These are phyloP conservation scores for Breynia disticha DNA, from an alignment of 441 rosid species.

Conservation along the genomic window DNA sequence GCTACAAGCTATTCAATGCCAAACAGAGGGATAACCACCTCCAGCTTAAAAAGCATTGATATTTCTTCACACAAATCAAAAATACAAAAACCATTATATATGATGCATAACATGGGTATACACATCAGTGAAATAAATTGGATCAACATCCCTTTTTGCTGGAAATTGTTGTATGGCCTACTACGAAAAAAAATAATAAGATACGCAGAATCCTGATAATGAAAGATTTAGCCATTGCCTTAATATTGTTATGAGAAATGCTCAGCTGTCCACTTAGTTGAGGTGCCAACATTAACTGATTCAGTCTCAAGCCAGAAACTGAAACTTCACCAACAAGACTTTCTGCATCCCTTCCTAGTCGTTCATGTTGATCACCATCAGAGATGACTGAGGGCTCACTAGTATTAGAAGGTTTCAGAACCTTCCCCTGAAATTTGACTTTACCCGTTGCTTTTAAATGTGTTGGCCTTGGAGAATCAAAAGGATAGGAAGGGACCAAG, in stretches of 20 bases:
- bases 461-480: slow-evolving; percentile 94
- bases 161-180: not conserved
- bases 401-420: slow-evolving; percentile 33
- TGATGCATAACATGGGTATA: not conserved
- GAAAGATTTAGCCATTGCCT: slow-evolving; percentile 39
- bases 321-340: slow-evolving; percentile 86
- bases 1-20: slow-evolving; percentile 1
- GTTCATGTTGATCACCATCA: slow-evolving; percentile 20
- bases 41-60: not conserved
- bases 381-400: slow-evolving; percentile 29
- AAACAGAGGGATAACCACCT: not conserved
- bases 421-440: slow-evolving; percentile 84
- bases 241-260: slow-evolving; percentile 61
- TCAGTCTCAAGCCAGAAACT: slow-evolving; percentile 81
- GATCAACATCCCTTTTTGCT: slow-evolving; percentile 3
- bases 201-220: not conserved
- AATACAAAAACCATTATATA: not conserved
- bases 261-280: slow-evolving; percentile 76
- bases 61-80: not conserved
- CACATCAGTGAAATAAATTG: slow-evolving; percentile 9
- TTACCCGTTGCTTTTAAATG: slow-evolving; percentile 95
- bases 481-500: slow-evolving; percentile 74
- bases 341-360: slow-evolving; percentile 24
- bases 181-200: not conserved
- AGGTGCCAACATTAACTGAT: slow-evolving; percentile 93